Evolutionary conservation across 129 eudicot genomes (phyloP), one percentile per base, ranked within the genome.

Genomic region (Mikania micrantha): DNA sequence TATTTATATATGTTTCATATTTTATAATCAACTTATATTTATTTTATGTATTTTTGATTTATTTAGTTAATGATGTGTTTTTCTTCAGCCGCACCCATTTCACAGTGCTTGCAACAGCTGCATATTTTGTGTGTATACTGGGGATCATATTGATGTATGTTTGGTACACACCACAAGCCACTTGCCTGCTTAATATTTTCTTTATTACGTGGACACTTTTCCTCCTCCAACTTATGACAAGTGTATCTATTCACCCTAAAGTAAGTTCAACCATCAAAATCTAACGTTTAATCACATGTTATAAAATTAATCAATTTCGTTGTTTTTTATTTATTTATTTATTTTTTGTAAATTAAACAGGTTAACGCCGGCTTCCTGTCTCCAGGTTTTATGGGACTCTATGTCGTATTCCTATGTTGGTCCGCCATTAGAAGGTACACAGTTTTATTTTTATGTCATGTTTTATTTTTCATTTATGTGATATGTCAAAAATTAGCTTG

Each of bases 311-410:
- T 40, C 19, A 41, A 64, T 9, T 44, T 42, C 49, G 35, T 35
- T 61, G 11, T 35, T 62, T 3, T 54, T 47, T 17, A 15, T 5
- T 47, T 1, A 2, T 10, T 40, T 8, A 0, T 40, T 40, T 58
- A 28, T 24, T 63, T 74, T 22, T 5, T 10, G 53, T 28, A 31
- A 28, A 25, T n/a, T 50, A 9, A 70, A 64, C 84, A 89, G 96
- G 83, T 85, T 49, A 86, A 75, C 20, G 84, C 86, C 3, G 90
- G 94, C 6, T 81, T 85, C 60, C 67, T 89, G 81, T 78, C 90
- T 64, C 90, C 94, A 52, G 96, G 96, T 22, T 65, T 89, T 25
- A 86, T 89, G 96, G 96, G 96, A 39, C 77, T 89, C 22, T 89
- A 89, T 49, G 34, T 89, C 0, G 96, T 85, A 74, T 89, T 85